Percentiles rank a stretch among this genome's conserved stretches.
Conservation (phyloP, 225 moss, liverwort and hornwort species). For the Physcomitrium patens region DNA sequence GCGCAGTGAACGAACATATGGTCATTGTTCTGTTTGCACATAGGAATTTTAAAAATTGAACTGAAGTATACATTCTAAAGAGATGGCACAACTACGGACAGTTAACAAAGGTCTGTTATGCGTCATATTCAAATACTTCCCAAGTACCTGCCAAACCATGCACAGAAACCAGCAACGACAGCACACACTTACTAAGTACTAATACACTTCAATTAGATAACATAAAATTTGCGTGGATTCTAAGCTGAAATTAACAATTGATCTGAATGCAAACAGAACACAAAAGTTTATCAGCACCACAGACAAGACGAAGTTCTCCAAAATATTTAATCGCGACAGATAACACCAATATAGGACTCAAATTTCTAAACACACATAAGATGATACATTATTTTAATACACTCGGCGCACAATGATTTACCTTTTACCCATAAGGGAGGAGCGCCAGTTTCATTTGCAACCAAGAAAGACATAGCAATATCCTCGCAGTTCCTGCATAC, state of each 20-base stretch:
- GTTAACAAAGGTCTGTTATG: neutral
- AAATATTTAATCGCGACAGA: too few relatives aligned
- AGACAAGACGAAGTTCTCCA: neutral
- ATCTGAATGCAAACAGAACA: neutral
- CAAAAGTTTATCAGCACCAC: neutral
- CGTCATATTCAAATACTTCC: neutral
- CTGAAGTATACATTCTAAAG: neutral
- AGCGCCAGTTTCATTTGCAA: constrained; percentile 88
- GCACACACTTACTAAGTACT: neutral
- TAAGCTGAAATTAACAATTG: neutral
- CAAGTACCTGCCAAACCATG: neutral
- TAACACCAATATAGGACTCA: too few relatives aligned
- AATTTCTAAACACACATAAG: too few relatives aligned
- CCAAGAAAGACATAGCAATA: constrained; percentile 98
- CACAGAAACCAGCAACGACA: neutral
- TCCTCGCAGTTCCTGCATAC: constrained; percentile 95
- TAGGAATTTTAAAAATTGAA: neutral
- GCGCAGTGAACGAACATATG: constrained; percentile 33
- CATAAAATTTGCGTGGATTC: neutral
- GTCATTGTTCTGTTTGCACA: neutral
- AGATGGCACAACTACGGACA: neutral
- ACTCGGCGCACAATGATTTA: constrained; percentile 35
- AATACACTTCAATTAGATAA: neutral
- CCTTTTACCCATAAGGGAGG: constrained; percentile 93
- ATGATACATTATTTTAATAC: neutral